Conservation (phyloP, 1,284 basidiomycete genomes). For the Stereum hirsutum region DNA sequence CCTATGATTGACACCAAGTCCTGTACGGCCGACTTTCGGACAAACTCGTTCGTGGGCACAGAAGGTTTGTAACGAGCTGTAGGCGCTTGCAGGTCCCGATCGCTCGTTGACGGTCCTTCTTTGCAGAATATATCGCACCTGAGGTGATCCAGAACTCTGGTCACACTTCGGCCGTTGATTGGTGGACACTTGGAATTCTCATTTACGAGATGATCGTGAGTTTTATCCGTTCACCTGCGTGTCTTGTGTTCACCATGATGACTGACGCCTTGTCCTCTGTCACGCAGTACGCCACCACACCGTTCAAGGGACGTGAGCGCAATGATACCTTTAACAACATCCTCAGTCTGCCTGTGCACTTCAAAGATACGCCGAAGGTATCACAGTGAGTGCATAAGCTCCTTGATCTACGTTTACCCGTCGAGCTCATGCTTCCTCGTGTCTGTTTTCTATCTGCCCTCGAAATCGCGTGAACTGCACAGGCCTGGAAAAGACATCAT, state of each 20-base stretch:
- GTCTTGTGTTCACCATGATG: constrained; percentile 3
- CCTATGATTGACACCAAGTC: constrained; percentile 94
- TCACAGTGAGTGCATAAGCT: constrained; percentile 62
- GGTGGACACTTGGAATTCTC: constrained; percentile 98
- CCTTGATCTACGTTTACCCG: neutral
- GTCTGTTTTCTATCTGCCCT: neutral
- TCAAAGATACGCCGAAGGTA: constrained; percentile 82
- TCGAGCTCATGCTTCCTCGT: constrained; percentile 7
- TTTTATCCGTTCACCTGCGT: constrained; percentile 15
- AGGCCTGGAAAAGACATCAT: constrained; percentile 87
- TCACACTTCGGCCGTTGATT: constrained; percentile 97
- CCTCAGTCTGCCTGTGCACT: constrained; percentile 78
- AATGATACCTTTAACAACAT: constrained; percentile 97
- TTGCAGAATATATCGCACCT: constrained; percentile 92
- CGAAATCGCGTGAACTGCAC: neutral
- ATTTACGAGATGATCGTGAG: constrained; percentile 99
- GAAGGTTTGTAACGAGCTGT: constrained; percentile 55
- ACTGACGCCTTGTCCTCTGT: neutral
- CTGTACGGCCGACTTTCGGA: constrained; percentile 96
- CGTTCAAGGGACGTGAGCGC: constrained; percentile 95
- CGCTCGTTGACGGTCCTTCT: constrained; percentile 4
- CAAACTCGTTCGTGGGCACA: constrained; percentile 98
- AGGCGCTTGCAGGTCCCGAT: neutral
- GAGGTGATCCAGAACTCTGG: constrained; percentile 98
- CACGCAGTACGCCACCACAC: constrained; percentile 87